Evolutionary conservation across 1,284 basidiomycete species (phyloP).

Genomic region (Trichosporon faecale): DNA sequence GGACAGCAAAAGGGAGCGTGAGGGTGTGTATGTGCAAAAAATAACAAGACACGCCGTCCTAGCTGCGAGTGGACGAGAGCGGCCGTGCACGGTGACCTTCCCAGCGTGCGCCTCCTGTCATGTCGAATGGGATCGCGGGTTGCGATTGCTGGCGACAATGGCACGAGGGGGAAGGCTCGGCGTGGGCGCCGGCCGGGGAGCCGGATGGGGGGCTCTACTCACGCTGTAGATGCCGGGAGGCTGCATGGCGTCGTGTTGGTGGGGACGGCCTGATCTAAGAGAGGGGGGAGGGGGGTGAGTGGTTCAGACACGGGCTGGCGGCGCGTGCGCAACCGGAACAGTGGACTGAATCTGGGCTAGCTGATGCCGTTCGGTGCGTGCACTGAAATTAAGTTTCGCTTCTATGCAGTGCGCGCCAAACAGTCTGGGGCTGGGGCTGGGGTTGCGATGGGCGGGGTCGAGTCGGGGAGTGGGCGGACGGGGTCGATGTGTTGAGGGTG

Average conservation of each 20-base stretch:
- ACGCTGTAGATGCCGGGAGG: constrained; percentile 47
- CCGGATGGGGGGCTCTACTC: constrained; percentile 16
- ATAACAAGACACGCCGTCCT: neutral
- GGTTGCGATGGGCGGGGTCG: neutral
- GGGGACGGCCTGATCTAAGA: neutral
- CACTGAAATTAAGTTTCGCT: constrained; percentile 5
- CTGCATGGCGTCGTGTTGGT: constrained; percentile 31
- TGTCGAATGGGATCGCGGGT: constrained; percentile 1
- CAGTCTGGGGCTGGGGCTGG: neutral
- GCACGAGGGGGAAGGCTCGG: constrained; percentile 6
- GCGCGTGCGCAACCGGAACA: neutral
- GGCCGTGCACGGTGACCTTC: constrained; percentile 10
- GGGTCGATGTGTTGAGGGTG: neutral
- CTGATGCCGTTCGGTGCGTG: neutral
- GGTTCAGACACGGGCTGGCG: constrained; percentile 9
- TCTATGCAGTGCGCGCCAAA: constrained; percentile 3
- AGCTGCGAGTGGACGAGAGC: neutral
- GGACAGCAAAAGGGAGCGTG: neutral
- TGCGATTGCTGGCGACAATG: neutral
- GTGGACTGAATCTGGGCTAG: neutral
- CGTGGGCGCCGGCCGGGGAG: neutral
- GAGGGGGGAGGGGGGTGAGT: neutral
- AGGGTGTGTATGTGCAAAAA: constrained; percentile 2
- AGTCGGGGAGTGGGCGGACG: constrained; percentile 3
- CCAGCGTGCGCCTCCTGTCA: neutral